These are phyloP conservation scores for Saturnispora galanensis DNA, from an alignment of 805 yeast genomes.

Conservation along the genomic window DNA sequence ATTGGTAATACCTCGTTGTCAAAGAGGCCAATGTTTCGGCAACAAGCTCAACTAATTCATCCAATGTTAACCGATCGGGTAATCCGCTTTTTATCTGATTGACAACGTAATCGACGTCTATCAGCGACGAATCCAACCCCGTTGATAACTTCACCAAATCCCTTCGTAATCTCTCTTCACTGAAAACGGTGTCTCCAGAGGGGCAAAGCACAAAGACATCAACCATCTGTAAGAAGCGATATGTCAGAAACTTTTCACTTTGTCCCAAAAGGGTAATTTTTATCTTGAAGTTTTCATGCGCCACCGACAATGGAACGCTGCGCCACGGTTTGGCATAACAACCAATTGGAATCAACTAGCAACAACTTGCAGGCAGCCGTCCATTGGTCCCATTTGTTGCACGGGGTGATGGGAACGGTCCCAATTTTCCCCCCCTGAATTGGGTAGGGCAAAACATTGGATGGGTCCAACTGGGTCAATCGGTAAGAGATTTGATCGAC, in stretches of 20 bases:
- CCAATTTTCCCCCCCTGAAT: constrained; percentile 69
- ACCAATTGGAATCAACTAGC: constrained; percentile 75
- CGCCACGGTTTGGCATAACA: constrained; percentile 44
- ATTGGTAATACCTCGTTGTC: constrained; percentile 92
- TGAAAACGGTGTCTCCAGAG: background rate
- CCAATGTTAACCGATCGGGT: constrained; percentile 36
- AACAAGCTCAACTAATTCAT: constrained; percentile 37
- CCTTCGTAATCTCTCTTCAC: background rate
- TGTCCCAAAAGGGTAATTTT: constrained; percentile 2
- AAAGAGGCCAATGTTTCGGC: constrained; percentile 93
- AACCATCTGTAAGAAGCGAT: background rate
- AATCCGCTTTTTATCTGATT: constrained; percentile 40
- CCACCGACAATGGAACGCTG: constrained; percentile 12
- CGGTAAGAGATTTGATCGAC: constrained; percentile 40
- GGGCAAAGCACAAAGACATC: background rate
- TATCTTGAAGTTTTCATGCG: background rate
- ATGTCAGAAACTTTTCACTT: background rate
- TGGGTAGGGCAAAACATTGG: constrained; percentile 61
- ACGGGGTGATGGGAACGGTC: constrained; percentile 61
- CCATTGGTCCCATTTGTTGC: constrained; percentile 74
- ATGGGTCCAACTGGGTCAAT: constrained; percentile 37
- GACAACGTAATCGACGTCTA: constrained; percentile 37
- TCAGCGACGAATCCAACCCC: constrained; percentile 34
- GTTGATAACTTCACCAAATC: constrained; percentile 8
- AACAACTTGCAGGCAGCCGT: constrained; percentile 79